Conservation (phyloP, 2,329 filamentous ascomycete species). For the Pseudophaeomoniella oleicola region DNA sequence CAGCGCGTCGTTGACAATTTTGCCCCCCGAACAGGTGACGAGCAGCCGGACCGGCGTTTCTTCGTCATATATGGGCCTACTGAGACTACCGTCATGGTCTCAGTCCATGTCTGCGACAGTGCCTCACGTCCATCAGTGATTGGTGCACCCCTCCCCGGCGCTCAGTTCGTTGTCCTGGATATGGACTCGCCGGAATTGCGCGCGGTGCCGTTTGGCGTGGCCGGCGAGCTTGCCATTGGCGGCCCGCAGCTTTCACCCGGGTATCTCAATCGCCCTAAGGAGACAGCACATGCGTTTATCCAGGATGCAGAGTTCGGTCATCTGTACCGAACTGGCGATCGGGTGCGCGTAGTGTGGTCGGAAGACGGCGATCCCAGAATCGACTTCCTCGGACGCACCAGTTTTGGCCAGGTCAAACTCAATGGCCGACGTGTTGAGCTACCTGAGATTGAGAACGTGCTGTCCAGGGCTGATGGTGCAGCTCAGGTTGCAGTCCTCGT, state of each 20-base stretch:
- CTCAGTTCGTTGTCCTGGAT: conserved; percentile 24
- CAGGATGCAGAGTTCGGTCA: conserved; percentile 53
- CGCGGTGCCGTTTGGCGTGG: conserved; percentile 51
- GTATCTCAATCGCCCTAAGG: conserved; percentile 51
- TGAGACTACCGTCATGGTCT: conserved; percentile 9
- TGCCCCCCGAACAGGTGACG: conserved; percentile 3
- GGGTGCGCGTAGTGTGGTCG: conserved; percentile 64
- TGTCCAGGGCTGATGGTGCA: neutral
- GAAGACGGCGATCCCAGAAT: conserved; percentile 63
- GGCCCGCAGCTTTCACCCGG: conserved; percentile 65
- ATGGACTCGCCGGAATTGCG: conserved; percentile 19
- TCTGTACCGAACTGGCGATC: conserved; percentile 70
- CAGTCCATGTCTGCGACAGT: neutral
- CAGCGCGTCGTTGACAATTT: conserved; percentile 17
- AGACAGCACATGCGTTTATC: conserved; percentile 54
- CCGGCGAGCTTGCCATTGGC: conserved; percentile 77
- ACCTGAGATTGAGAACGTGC: conserved; percentile 47
- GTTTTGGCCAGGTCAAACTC: conserved; percentile 70
- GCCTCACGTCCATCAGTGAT: conserved; percentile 2
- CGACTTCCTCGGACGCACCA: conserved; percentile 72
- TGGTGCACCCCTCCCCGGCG: conserved; percentile 5
- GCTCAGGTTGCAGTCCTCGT: neutral
- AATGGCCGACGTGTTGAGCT: conserved; percentile 69
- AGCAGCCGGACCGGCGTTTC: neutral
- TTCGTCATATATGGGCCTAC: conserved; percentile 22